Percentiles rank a stretch among this genome's conserved stretches.
Evolutionary conservation across 2,329 filamentous ascomycete species (phyloP).

Genomic region (Myriosclerotinia duriaeana): DNA sequence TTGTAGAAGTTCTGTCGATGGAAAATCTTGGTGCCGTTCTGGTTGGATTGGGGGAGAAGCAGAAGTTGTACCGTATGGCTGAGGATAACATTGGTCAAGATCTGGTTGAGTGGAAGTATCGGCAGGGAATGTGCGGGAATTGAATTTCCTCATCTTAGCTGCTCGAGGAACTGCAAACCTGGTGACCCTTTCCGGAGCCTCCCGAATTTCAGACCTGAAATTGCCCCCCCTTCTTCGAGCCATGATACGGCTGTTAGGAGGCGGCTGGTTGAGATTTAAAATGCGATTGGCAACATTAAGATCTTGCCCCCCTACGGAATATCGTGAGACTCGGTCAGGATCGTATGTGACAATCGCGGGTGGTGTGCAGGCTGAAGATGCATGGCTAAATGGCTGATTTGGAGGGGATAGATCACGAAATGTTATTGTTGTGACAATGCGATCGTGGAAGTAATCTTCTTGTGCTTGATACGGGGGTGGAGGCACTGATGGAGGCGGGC

Average conservation of each 20-base stretch:
- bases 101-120: slow-evolving; percentile 2
- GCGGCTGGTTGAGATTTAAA: neutral
- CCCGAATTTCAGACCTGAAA: neutral
- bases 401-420: neutral
- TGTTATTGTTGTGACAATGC: neutral
- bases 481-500: neutral
- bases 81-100: slow-evolving; percentile 2
- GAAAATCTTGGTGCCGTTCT: too few species aligned
- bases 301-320: neutral
- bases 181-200: neutral
- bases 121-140: slow-evolving; percentile 12
- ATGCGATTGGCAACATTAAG: neutral
- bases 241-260: too few species aligned
- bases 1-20: neutral
- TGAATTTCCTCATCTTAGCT: neutral
- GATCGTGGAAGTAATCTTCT: neutral
- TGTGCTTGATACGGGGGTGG: slow-evolving; percentile 2
- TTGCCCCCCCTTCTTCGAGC: neutral
- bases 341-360: neutral
- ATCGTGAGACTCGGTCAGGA: neutral
- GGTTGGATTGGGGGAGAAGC: neutral
- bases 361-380: neutral
- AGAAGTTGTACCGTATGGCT: neutral
- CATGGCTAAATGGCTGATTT: neutral
- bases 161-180: neutral